These are phyloP conservation scores for Plasmodium billcollinsi DNA, from an alignment of 169 alveolate genomes.

Conservation along the genomic window DNA sequence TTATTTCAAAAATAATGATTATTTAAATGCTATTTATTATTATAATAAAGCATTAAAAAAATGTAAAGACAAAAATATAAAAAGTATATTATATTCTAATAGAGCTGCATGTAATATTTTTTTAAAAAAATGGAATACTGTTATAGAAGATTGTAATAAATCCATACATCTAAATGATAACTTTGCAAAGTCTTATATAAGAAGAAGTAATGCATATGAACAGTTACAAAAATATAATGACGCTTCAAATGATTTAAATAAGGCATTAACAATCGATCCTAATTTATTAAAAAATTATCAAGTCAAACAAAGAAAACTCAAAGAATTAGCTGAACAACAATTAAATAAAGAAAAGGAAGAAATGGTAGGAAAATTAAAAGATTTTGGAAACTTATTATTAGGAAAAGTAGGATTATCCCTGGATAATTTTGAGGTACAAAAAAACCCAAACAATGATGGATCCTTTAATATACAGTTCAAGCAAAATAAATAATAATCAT, in stretches of 20 bases:
- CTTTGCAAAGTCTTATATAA: constrained; percentile 80
- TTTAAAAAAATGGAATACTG: constrained; percentile 83
- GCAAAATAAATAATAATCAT: constrained; percentile 79
- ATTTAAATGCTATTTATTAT: constrained; percentile 77
- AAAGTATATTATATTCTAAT: constrained; percentile 83
- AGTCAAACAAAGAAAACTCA: constrained; percentile 71
- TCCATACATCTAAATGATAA: constrained; percentile 23
- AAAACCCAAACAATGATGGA: constrained; percentile 92
- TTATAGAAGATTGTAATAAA: constrained; percentile 80
- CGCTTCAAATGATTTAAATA: constrained; percentile 89
- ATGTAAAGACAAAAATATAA: constrained; percentile 80
- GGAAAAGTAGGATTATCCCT: constrained; percentile 96
- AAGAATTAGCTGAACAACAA: constrained; percentile 86
- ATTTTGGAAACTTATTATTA: constrained; percentile 93
- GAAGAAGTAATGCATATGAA: constrained; percentile 90
- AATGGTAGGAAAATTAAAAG: constrained; percentile 95
- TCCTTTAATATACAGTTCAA: constrained; percentile 94
- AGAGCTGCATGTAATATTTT: constrained; percentile 91
- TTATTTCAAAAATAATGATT: constrained; percentile 64
- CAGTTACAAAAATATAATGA: constrained; percentile 90
- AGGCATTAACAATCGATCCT: constrained; percentile 89
- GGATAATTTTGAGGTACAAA: constrained; percentile 95
- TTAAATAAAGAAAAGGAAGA: constrained; percentile 93
- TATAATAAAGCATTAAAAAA: constrained; percentile 80
- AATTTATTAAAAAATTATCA: constrained; percentile 78